Evolutionary conservation across 2,329 filamentous ascomycete species (phyloP), one percentile per base, ranked within the genome.

Genomic region (Neocucurbitaria cava): DNA sequence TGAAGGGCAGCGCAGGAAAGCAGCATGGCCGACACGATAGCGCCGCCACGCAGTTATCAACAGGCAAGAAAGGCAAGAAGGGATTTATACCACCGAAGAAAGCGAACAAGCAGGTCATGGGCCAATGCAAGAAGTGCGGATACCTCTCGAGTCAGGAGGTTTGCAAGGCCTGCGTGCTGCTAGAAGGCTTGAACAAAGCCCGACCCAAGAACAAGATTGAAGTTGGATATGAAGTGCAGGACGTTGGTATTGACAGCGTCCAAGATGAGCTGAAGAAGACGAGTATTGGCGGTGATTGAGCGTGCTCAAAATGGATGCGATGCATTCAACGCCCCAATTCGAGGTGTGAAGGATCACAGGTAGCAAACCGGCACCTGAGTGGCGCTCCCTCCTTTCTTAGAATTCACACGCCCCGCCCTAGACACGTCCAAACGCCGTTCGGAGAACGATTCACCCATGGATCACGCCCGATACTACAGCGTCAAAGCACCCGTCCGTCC

Each of bases 71-170:
- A 23, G 43, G 40, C 9, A 70, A 58, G 52, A 73, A 67, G 11
- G 52, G 50, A 41, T n/a, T 56, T 21, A 57, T 64, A 0, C 49
- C 65, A 0, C 49, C 61, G 1, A 73, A 74, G 44, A 74, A 74
- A 56, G 69, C 71, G 56, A 50, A 66, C 9, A 77, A 83, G 83
- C 91, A 94, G 74, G 87, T 88, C 13, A 84, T 97, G 64, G 91
- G 94, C 1, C 88, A 87, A 60, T 99, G 95, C 71, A 86, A 89
- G 69, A 88, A 86, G 47, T 99, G 95, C 66, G 95, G 95, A 13
- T 99, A 98, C 73, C 90, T 99, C 76, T 96, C 95, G 2, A 97
- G 93, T 66, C 95, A 99, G 76, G 85, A 86, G 26, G 86, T 97
- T 35, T 99, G 95, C 77, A 96, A 99, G 77, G 95, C 95, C 0